phyloP scores from a whole-genome alignment of 2,329 filamentous ascomycete genomes.

The Beauveria sp. region DNA sequence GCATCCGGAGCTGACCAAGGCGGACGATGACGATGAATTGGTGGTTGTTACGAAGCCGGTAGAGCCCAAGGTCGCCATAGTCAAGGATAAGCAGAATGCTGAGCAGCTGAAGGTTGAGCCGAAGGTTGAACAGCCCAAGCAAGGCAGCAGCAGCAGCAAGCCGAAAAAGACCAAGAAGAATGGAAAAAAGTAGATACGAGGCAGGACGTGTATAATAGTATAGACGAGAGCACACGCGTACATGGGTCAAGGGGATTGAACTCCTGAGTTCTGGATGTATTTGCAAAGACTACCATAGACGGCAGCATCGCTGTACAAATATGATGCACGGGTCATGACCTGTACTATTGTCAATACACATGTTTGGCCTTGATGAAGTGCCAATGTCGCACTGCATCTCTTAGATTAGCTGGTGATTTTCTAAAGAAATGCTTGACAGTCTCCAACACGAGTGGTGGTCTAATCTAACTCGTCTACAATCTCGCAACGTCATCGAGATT shows the following conservation, averaged over 20 bases:
- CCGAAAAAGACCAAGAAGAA: slow-evolving; percentile 5
- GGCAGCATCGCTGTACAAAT: neutral
- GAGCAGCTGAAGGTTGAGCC: neutral
- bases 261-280: no score
- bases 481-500: neutral
- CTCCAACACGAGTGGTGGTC: no score
- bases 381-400: no score
- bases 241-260: neutral
- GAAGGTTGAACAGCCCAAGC: neutral
- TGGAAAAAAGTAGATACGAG: neutral
- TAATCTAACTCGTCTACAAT: no score
- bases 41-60: neutral
- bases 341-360: no score
- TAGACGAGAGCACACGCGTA: neutral
- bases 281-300: neutral
- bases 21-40: neutral
- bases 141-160: neutral
- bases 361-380: no score
- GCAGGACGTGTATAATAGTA: neutral
- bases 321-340: no score
- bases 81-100: neutral
- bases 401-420: no score
- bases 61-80: neutral
- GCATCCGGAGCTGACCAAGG: neutral
- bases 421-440: no score